Base-by-base conservation (phyloP, 345 rosid genomes). In the Euphorbia tirucalli region DNA sequence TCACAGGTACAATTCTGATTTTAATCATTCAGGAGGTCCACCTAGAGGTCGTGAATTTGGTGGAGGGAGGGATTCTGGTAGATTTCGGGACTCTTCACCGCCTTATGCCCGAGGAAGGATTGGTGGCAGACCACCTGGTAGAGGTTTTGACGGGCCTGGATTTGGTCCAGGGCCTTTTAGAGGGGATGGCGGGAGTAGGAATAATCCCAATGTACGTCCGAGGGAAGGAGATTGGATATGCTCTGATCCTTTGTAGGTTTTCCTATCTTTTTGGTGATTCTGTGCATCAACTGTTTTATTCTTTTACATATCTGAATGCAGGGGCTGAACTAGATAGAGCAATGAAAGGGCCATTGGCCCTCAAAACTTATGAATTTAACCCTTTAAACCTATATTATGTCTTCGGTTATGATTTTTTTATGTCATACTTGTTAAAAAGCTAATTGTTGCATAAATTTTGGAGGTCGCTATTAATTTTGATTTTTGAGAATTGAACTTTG, bases 191-290 rank as follows among this genome's bases (percentile, higher is more conserved):
- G 11, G 78, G 72, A 65, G 68, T 69, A 80, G 90, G 84, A 90
- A 85, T 71, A 83, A 82, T 60, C 84, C 95, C 55, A 94, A 90
- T 61, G 89, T 94, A 58, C 89, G 88, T 25, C 97, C 98, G 50
- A 90, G 97, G 83, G 96, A 92, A 71, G 98, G 97, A 61, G 97
- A 94, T 74, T 92, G 97, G 98, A 71, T 80, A 67, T 94, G 97
- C 78, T 68, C 80, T 2, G 88, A 90, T 82, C 85, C 88, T 55
- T 28, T 37, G 93, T 90, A 85, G 88, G 97, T 82, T 35, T 35
- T 41, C 32, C 5, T 41, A 19, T 50, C 65, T 71, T 27, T 25
- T 37, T 69, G 57, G 52, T 71, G 30, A 4, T 39, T 16, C 19
- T 74, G 25, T 48, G 19, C 25, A 18, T 70, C 15, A 44, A 31